phyloP scores from a whole-genome alignment of 345 rosid genomes.

The Citrus australasica region DNA sequence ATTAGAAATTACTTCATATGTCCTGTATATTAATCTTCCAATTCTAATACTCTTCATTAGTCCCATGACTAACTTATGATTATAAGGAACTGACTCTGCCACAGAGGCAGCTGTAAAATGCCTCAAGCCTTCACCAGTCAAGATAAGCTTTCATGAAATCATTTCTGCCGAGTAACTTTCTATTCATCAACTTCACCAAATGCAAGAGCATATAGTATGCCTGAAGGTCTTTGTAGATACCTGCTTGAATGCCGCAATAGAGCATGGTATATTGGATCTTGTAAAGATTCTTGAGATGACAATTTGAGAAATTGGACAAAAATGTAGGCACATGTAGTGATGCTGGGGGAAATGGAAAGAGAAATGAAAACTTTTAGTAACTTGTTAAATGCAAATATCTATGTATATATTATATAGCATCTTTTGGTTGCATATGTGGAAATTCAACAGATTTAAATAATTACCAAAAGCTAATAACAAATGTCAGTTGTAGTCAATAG shows the following conservation, averaged over 20 bases:
- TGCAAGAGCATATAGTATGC: background rate
- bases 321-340: constrained; percentile 54
- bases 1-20: background rate
- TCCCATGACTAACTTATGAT: background rate
- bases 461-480: background rate
- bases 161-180: background rate
- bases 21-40: background rate
- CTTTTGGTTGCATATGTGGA: background rate
- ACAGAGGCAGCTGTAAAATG: background rate
- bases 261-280: constrained; percentile 69
- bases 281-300: constrained; percentile 58
- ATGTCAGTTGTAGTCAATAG: background rate
- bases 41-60: background rate
- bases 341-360: constrained; percentile 30
- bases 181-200: background rate
- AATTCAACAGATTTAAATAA: background rate
- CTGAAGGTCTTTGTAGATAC: constrained; percentile 38
- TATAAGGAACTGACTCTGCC: background rate
- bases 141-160: background rate
- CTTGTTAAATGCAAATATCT: background rate
- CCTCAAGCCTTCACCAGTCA: background rate
- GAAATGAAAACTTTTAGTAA: background rate
- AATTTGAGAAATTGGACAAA: constrained; percentile 65
- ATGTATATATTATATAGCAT: background rate
- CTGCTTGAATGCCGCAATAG: constrained; percentile 41